Evolutionary conservation across 805 yeast genomes (phyloP).

Genomic region (Pichia paraexigua): DNA sequence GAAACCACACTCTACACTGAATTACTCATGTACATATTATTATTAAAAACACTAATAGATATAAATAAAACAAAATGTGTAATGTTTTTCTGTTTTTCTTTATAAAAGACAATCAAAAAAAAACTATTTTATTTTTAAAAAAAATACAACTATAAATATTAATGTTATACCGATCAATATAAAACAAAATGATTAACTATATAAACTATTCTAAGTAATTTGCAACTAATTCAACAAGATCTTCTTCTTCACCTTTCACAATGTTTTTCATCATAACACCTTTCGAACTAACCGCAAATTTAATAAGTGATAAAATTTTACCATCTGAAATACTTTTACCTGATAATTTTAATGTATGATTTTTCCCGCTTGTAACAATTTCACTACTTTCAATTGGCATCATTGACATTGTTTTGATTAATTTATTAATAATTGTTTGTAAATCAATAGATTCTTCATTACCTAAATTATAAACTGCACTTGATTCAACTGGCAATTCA

Average conservation of each 20-base stretch:
- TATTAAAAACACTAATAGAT: neutral
- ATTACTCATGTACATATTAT: neutral
- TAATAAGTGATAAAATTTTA: constrained; percentile 42
- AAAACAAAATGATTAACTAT: too few species aligned
- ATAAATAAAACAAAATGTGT: neutral
- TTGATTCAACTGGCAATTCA: constrained; percentile 53
- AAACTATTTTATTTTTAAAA: neutral
- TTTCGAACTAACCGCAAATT: constrained; percentile 42
- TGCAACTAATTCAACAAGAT: constrained; percentile 43
- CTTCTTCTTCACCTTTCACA: constrained; percentile 48
- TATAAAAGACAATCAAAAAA: neutral
- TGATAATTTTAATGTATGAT: constrained; percentile 70
- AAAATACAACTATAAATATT: neutral
- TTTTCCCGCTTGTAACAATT: constrained; percentile 44
- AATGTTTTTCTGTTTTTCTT: neutral
- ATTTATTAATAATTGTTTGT: constrained; percentile 48
- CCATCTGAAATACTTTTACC: constrained; percentile 64
- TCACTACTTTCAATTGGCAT: constrained; percentile 72
- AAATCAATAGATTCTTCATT: constrained; percentile 33
- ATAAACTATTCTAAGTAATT: constrained; percentile 34
- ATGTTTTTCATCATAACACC: constrained; percentile 49
- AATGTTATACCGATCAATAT: neutral
- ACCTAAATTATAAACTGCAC: constrained; percentile 60
- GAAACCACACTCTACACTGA: neutral
- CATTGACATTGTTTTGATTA: constrained; percentile 49